These are phyloP conservation scores for Tricholoma flavovirens DNA, from an alignment of 768 basidiomycete genomes.

Conservation along the genomic window DNA sequence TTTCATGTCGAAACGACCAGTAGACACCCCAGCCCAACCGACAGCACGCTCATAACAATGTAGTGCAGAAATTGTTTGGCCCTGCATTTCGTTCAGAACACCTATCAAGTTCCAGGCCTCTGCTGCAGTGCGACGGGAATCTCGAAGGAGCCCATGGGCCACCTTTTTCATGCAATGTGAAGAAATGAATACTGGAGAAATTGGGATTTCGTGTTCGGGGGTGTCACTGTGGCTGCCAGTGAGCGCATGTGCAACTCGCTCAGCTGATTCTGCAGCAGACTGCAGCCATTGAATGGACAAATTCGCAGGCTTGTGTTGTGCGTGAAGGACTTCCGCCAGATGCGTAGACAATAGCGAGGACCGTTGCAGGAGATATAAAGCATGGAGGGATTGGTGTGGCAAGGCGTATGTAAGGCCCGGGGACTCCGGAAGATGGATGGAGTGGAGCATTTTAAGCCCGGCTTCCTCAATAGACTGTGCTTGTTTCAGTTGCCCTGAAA, in stretches of 20 bases:
- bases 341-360: constrained; percentile 70
- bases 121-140: constrained; percentile 64
- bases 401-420: constrained; percentile 38
- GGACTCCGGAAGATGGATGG: constrained; percentile 42
- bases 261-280: constrained; percentile 62
- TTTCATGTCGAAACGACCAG: constrained; percentile 27
- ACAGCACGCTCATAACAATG: constrained; percentile 66
- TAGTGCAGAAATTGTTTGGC: constrained; percentile 38
- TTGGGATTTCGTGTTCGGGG: constrained; percentile 21
- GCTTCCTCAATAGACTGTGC: constrained; percentile 55
- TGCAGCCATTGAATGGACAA: constrained; percentile 51
- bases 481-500: constrained; percentile 45
- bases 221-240: constrained; percentile 28
- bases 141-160: constrained; percentile 55
- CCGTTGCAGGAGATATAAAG: constrained; percentile 63
- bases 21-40: constrained; percentile 53
- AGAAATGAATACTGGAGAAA: constrained; percentile 39
- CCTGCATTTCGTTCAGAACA: constrained; percentile 48
- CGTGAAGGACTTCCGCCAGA: constrained; percentile 65
- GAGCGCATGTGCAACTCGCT: constrained; percentile 54
- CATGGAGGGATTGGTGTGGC: constrained; percentile 57
- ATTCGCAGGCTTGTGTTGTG: constrained; percentile 32
- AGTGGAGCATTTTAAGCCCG: constrained; percentile 49
- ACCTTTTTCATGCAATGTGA: constrained; percentile 48
- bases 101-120: constrained; percentile 76